Conservation (phyloP, 441 rosid species). For the Rhodomyrtus psidioides region DNA sequence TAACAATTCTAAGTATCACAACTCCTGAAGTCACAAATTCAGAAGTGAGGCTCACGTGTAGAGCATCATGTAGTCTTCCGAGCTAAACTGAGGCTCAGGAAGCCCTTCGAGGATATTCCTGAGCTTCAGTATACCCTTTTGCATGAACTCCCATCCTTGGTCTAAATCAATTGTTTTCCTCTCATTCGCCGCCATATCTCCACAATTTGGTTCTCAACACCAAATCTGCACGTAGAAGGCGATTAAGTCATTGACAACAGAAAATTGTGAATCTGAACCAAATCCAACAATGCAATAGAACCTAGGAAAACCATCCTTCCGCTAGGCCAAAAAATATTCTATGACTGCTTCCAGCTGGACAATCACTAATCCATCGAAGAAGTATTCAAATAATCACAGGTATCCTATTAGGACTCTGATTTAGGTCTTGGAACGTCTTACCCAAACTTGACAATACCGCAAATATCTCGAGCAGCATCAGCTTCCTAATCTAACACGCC, state of each 20-base stretch:
- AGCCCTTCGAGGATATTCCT: slow-evolving; percentile 24
- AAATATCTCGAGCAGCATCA: not conserved
- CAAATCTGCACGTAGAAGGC: not conserved
- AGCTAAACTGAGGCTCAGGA: slow-evolving; percentile 19
- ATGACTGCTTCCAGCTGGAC: not conserved
- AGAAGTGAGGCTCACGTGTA: slow-evolving; percentile 21
- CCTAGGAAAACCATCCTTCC: not conserved
- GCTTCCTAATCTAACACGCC: not conserved
- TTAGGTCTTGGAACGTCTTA: not conserved
- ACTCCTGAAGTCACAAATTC: not conserved
- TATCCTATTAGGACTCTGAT: not conserved
- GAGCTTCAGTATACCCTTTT: slow-evolving; percentile 25
- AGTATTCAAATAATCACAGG: not conserved
- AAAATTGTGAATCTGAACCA: not conserved
- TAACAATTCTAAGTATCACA: not conserved
- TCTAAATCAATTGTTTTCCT: not conserved
- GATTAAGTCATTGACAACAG: not conserved
- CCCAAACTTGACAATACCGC: not conserved
- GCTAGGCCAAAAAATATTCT: not conserved
- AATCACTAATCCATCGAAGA: not conserved
- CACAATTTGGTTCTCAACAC: not conserved
- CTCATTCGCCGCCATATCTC: not conserved
- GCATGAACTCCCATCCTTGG: slow-evolving; percentile 15
- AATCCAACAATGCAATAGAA: not conserved
- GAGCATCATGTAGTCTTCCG: slow-evolving; percentile 15